These are phyloP conservation scores for Curvularia sp. DNA, from an alignment of 2,329 filamentous ascomycete genomes.

Conservation along the genomic window DNA sequence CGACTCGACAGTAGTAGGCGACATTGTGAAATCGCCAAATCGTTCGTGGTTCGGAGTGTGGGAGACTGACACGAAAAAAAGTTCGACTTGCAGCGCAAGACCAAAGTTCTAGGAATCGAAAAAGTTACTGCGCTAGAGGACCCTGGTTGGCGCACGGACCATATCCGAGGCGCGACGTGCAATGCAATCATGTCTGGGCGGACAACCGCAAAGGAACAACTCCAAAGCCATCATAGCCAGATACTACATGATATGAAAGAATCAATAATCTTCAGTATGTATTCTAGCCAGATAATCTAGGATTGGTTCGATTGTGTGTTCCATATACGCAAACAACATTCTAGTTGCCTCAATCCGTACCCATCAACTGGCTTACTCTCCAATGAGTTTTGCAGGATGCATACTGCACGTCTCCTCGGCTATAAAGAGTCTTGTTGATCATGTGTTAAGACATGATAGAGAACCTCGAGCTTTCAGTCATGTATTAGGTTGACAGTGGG, in stretches of 20 bases:
- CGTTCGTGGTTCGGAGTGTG: conserved; percentile 1
- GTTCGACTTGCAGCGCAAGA: conserved; percentile 14
- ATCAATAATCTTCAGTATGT: not conserved
- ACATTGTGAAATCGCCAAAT: conserved; percentile 38
- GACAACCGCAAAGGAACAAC: not conserved
- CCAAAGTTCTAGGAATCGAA: conserved; percentile 13
- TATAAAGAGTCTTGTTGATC: not conserved
- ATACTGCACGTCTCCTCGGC: too few species aligned
- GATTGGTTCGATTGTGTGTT: too few species aligned
- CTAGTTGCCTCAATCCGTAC: too few species aligned
- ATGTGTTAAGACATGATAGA: not conserved
- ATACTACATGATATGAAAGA: not conserved
- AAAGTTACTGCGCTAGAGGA: conserved; percentile 19
- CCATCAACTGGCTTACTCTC: too few species aligned
- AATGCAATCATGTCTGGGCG: not conserved
- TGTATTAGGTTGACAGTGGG: not conserved
- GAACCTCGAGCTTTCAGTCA: not conserved
- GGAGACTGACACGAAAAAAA: conserved; percentile 12
- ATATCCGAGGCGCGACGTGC: conserved; percentile 4
- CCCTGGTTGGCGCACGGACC: conserved; percentile 11
- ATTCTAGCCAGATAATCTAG: too few species aligned
- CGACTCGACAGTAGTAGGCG: conserved; percentile 48
- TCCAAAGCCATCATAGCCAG: not conserved
- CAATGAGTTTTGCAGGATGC: too few species aligned
- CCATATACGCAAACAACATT: too few species aligned